Percentiles rank a stretch among this genome's conserved stretches.
Conservation (phyloP, 169 alveolate species). For the Cryptosporidium meleagridis region DNA sequence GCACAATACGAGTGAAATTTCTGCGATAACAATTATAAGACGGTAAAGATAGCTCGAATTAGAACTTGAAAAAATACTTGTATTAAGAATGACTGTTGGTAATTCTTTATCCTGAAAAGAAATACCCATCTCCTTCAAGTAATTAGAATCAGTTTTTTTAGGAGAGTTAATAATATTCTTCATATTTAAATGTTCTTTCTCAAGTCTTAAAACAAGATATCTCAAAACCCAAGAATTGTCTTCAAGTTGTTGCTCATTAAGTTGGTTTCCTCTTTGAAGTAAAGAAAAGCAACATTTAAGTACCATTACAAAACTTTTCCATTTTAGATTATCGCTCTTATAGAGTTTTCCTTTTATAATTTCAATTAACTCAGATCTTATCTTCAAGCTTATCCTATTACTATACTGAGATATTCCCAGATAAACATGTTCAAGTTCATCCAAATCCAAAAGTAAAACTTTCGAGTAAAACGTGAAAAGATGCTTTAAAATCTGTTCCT, state of each 20-base stretch:
- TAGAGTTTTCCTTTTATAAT: conserved; percentile 18
- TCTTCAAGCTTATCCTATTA: conserved; percentile 21
- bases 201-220: conserved; percentile 33
- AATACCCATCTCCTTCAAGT: background rate
- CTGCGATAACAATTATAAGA: conserved; percentile 3
- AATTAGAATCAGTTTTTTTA: background rate
- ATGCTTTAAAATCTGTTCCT: conserved; percentile 42
- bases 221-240: conserved; percentile 62
- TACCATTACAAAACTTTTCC: background rate
- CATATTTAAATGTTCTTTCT: conserved; percentile 3
- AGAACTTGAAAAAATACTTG: conserved; percentile 35
- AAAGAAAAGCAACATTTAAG: conserved; percentile 47
- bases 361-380: conserved; percentile 44
- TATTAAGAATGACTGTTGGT: background rate
- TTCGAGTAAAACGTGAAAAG: conserved; percentile 61
- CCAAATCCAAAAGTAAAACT: conserved; percentile 27
- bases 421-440: conserved; percentile 56
- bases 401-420: conserved; percentile 66
- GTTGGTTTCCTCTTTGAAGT: conserved; percentile 28
- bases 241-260: conserved; percentile 40
- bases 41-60: conserved; percentile 47
- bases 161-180: background rate
- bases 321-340: conserved; percentile 20
- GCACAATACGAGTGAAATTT: conserved; percentile 22
- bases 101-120: conserved; percentile 1